Evolutionary conservation across 768 basidiomycete species (phyloP).

Genomic region (Collybia sordida): DNA sequence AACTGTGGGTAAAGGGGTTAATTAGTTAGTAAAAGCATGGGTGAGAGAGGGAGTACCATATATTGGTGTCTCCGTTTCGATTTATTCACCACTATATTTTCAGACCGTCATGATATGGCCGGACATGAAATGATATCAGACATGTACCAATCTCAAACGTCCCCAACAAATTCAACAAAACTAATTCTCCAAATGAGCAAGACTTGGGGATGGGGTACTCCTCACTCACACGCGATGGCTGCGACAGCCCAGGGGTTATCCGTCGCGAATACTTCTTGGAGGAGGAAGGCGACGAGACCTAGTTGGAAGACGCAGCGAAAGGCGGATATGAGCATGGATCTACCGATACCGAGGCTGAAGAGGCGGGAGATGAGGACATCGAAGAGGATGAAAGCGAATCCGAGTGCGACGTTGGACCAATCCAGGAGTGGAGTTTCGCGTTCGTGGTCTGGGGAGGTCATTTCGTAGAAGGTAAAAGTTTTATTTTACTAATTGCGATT

Average conservation of each 20-base stretch:
- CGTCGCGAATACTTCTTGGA: conserved; percentile 74
- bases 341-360: conserved; percentile 67
- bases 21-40: not conserved
- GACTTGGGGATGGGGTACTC: too few species aligned
- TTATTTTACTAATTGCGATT: too few species aligned
- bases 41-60: conserved; percentile 53
- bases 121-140: too few species aligned
- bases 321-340: conserved; percentile 66
- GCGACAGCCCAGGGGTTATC: conserved; percentile 73
- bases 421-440: not conserved
- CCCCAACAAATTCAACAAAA: conserved; percentile 72
- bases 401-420: conserved; percentile 8
- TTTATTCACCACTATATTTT: conserved; percentile 67
- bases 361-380: not conserved
- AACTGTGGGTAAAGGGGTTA: conserved; percentile 49
- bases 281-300: conserved; percentile 62
- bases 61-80: conserved; percentile 69
- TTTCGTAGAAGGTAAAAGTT: too few species aligned
- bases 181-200: conserved; percentile 38
- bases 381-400: conserved; percentile 8
- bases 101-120: too few species aligned
- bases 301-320: conserved; percentile 77
- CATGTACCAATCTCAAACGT: conserved; percentile 79
- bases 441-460: not conserved
- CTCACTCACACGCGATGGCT: conserved; percentile 67